Evolutionary conservation across 345 rosid genomes (phyloP), one percentile per base, ranked within the genome.

Genomic region (Gossypium stocksii): DNA sequence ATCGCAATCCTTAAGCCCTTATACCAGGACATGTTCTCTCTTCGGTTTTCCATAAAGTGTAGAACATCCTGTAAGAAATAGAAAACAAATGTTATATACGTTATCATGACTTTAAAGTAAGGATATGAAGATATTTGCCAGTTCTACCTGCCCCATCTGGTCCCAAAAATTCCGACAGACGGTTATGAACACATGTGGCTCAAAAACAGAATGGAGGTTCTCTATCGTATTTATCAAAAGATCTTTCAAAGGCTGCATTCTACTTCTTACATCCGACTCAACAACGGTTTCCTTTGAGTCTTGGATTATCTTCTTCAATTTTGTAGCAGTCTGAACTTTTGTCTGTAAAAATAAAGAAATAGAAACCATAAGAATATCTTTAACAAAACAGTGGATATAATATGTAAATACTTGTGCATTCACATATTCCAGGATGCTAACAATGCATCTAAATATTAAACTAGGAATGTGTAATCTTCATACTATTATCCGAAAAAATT

Each of bases 151-250:
- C 69, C 98, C 98, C 96, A 90, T 78, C 27, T 90, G 88, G 74
- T 93, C 96, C 99, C 99, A 95, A 62, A 90, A 87, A 71, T 88
- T 90, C 70, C 96, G 89, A 73, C 94, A 90, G 52, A 89, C 77
- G 2, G 89, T 76, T 62, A 91, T 79, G 77, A 95, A 95, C 34
- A 95, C 91, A 75, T 83, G 86, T n/a, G 91, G 88, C 70, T 86
- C 91, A 27, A 88, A 86, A 15, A 93, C 80, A 7, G 82, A 54
- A 12, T 91, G 89, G 52, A 95, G 87, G 34, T 88, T 93, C 74
- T 88, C 88, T 2, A 90, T 87, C 27, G 87, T 85, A 68, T 85
- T 87, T 17, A 80, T 86, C 64, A 95, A 81, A 66, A 89, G 87
- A 78, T 95, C 98, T 69, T 85, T 91, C 75, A 95, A 78, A 68